Evolutionary conservation across 2,329 filamentous ascomycete genomes (phyloP).

Genomic region (Xylaria sp.): DNA sequence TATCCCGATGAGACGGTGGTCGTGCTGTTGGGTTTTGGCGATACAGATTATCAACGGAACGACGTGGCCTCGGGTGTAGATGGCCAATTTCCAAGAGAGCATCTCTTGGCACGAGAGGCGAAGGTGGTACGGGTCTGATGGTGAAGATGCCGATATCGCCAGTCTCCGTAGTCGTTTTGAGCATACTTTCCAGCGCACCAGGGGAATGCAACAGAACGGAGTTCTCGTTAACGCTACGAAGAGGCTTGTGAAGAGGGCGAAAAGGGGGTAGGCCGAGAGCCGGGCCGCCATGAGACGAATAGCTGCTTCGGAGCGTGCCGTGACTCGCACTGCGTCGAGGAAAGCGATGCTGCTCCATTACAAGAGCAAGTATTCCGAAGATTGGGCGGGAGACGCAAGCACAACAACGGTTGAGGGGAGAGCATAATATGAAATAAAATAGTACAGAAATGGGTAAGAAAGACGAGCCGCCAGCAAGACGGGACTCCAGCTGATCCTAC

Average conservation of each 20-base stretch:
- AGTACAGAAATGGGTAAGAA: conserved; percentile 42
- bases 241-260: conserved; percentile 52
- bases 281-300: conserved; percentile 41
- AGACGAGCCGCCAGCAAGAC: conserved; percentile 33
- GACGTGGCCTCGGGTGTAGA: conserved; percentile 46
- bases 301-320: conserved; percentile 47
- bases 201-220: conserved; percentile 58
- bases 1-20: conserved; percentile 62
- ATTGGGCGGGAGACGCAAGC: conserved; percentile 25
- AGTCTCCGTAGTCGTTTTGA: conserved; percentile 73
- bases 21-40: conserved; percentile 56
- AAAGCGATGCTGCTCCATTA: conserved; percentile 47
- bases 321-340: conserved; percentile 49
- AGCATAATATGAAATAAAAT: conserved; percentile 45
- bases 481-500: conserved; percentile 25
- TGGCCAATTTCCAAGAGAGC: conserved; percentile 47
- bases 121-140: conserved; percentile 56
- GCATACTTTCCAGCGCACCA: conserved; percentile 70
- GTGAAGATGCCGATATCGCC: conserved; percentile 72
- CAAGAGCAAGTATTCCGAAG: conserved; percentile 28
- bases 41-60: conserved; percentile 48
- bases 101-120: conserved; percentile 43
- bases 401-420: conserved; percentile 17
- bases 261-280: conserved; percentile 36
- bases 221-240: conserved; percentile 58